Percentiles rank a stretch among this genome's conserved stretches.
Evolutionary conservation across 2,329 filamentous ascomycete genomes (phyloP).

Genomic region (Penicillium corylophilum): DNA sequence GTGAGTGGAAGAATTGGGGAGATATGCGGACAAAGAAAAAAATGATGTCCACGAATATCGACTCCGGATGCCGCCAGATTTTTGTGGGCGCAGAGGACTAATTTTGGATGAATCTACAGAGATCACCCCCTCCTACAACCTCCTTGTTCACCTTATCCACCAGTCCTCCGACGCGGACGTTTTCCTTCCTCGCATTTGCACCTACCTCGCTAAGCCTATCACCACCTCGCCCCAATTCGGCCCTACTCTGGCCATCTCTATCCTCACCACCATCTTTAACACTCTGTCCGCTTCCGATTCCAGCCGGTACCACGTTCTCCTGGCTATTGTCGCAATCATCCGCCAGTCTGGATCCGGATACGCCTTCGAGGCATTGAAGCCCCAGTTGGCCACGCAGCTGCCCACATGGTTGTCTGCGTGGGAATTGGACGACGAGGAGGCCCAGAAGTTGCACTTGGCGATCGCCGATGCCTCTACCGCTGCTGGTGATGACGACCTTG

Average conservation of each 20-base stretch:
- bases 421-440: constrained; percentile 77
- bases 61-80: background rate
- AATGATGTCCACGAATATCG: constrained; percentile 6
- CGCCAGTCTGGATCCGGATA: constrained; percentile 66
- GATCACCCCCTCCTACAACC: constrained; percentile 93
- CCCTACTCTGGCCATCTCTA: constrained; percentile 79
- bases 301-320: constrained; percentile 84
- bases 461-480: constrained; percentile 79
- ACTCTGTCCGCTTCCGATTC: constrained; percentile 74
- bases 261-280: constrained; percentile 96
- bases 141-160: constrained; percentile 87
- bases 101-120: constrained; percentile 53
- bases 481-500: constrained; percentile 72
- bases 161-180: constrained; percentile 82
- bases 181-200: constrained; percentile 84
- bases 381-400: constrained; percentile 74
- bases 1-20: constrained; percentile 37
- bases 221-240: constrained; percentile 83
- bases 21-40: constrained; percentile 12
- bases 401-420: constrained; percentile 79
- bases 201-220: constrained; percentile 83
- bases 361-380: constrained; percentile 79
- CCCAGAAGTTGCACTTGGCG: constrained; percentile 79
- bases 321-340: constrained; percentile 83
- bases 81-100: constrained; percentile 12